Base-by-base conservation (phyloP, 2,329 filamentous ascomycete species). In the Graphium sp. region DNA sequence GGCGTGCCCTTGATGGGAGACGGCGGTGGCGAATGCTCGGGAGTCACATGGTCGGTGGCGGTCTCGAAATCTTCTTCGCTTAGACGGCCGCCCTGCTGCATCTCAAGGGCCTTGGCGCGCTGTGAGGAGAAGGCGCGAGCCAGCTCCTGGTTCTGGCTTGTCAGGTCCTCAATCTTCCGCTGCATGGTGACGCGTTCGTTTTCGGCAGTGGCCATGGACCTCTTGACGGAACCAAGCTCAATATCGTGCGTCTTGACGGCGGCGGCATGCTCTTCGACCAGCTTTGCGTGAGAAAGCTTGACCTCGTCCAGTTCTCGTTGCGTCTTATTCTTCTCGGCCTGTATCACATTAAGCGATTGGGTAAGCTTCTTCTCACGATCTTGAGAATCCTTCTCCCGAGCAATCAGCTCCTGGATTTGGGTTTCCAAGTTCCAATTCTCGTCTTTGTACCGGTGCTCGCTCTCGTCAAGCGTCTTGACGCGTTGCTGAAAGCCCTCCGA, bases 401-500 rank as follows among this genome's bases (percentile, higher is more conserved):
- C 66, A 29, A 79, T 65, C 23, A 87, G 60, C 37, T 95, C 85
- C 42, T 93, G 89, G 14, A 91, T 66, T 41, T 84, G 81, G 0
- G 85, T 92, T 51, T 98, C 89, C 21, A 98, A 65, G 37, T 80
- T 87, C 89, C 89, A 98, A 48, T 95, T 98, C 51, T 95, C 89
- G 45, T 98, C 89, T 54, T 94, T 95, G 57, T 92, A 93, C 29
- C 82, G 76, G 43, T 91, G 79, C 49, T 98, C 89, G 47, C 80
- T 93, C 52, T 98, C 89, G 41, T 94, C 85, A 22, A 94, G 60
- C 6, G 69, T 67, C 45, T 81, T 78, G 37, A 95, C 60, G 19
- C 84, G 73, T 48, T 91, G 81, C 30, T 77, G 68, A 37, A 91
- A 69, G 4, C 67, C 71, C 47, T 92, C 79, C 0, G 74, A 68